Base-by-base conservation (phyloP, 1,284 basidiomycete species). In the Golubevia pallescens region DNA sequence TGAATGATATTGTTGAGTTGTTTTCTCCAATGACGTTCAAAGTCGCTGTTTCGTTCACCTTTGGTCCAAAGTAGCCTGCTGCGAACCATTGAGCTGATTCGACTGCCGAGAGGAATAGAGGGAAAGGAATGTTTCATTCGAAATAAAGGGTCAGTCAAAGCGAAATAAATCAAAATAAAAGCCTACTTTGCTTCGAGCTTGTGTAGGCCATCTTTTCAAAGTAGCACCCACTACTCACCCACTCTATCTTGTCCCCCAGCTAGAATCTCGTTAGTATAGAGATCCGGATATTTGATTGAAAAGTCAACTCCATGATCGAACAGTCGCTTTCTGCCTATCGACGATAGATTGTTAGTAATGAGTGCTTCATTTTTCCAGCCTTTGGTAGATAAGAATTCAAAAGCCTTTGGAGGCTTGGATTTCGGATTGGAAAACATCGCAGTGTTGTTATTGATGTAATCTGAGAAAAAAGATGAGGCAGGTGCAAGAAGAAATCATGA, bases 81-180 rank as follows among this genome's bases (percentile, higher is more conserved):
- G 86, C 84, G 68, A 89, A 89, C 86, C 87, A 89, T 68, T 87
- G 82, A 0, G 88, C 86, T 4, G 86, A 87, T 68, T 89, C 87
- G 19, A 88, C 67, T 32, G 87, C 81, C 84, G 84, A 20, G 14
- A 20, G 16, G 42, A 28, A 16, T 10, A 58, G 16, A 21, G 20
- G 13, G 24, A 14, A 63, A 20, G n/a, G 8, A 58, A 57, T 60
- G n/a, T n/a, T n/a, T n/a, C n/a, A n/a, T n/a, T n/a, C n/a, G n/a
- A n/a, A n/a, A n/a, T n/a, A n/a, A n/a, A n/a, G n/a, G n/a, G n/a
- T n/a, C n/a, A n/a, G n/a, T n/a, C n/a, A n/a, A n/a, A n/a, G n/a
- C n/a, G n/a, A n/a, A n/a, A n/a, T n/a, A n/a, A n/a, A n/a, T n/a
- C n/a, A n/a, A n/a, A n/a, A n/a, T n/a, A n/a, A n/a, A n/a, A n/a